These are phyloP conservation scores for Phoenix roebelenii DNA, from an alignment of 176 grass and related monocot species.

Conservation along the genomic window DNA sequence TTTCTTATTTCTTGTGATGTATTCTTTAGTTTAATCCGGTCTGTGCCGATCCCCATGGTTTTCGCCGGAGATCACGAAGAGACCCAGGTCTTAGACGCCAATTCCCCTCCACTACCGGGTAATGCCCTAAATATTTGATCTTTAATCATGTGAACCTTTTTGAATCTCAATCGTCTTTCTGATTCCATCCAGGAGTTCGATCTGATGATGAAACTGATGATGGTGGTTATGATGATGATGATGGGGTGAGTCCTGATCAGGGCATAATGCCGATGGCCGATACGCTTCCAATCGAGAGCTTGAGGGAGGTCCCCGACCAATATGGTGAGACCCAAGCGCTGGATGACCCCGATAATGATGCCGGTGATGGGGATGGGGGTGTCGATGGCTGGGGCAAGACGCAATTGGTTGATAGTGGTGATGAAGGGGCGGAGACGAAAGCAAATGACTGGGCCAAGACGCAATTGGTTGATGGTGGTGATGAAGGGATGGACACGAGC, in stretches of 20 bases:
- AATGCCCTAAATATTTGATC: neutral
- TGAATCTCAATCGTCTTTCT: neutral
- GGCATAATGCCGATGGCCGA: neutral
- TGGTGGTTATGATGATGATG: neutral
- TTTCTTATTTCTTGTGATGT: too few relatives aligned
- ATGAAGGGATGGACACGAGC: neutral
- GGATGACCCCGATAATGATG: slow-evolving; percentile 4
- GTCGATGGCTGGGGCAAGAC: slow-evolving; percentile 1
- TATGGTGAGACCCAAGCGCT: slow-evolving; percentile 13
- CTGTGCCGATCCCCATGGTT: neutral
- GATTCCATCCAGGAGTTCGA: neutral
- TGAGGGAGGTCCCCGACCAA: neutral
- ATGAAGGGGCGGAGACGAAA: slow-evolving; percentile 7
- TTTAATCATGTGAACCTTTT: neutral
- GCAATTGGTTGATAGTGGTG: slow-evolving; percentile 3
- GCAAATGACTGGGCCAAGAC: too few relatives aligned
- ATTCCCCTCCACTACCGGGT: slow-evolving; percentile 5
- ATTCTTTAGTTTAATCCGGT: too few relatives aligned
- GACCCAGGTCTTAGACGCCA: slow-evolving; percentile 7
- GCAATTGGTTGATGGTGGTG: neutral
- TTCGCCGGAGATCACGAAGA: neutral
- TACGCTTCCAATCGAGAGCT: neutral
- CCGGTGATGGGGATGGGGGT: neutral
- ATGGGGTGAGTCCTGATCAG: neutral
- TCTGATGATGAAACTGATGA: too few relatives aligned